Evolutionary conservation across 768 basidiomycete genomes (phyloP).

Genomic region (Boletellus ananas): DNA sequence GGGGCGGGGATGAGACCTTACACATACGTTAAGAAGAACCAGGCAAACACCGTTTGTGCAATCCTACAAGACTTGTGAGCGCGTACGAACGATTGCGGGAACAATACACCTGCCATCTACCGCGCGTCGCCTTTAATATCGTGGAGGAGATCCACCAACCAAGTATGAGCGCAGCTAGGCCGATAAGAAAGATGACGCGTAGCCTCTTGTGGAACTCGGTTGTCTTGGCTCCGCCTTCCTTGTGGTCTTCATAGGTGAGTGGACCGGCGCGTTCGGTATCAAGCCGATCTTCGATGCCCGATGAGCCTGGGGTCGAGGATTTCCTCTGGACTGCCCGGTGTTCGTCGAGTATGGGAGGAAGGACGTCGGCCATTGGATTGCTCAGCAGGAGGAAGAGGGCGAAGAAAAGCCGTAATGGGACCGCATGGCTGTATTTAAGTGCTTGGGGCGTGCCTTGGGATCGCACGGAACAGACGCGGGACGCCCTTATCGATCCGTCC

Average conservation of each 20-base stretch:
- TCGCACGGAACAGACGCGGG: no score
- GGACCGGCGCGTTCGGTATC: conserved; percentile 16
- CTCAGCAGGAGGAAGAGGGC: neutral
- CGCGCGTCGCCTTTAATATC: conserved; percentile 62
- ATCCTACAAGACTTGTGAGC: conserved; percentile 45
- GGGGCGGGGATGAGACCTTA: conserved; percentile 1
- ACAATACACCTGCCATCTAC: conserved; percentile 55
- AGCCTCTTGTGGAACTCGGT: conserved; percentile 18
- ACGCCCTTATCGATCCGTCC: no score
- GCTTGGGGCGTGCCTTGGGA: no score
- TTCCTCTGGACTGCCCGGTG: conserved; percentile 19
- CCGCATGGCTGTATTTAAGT: conserved; percentile 1
- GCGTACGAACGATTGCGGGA: neutral
- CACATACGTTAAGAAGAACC: conserved; percentile 73
- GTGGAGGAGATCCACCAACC: conserved; percentile 87
- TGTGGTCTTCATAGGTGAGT: conserved; percentile 5
- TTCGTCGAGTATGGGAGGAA: neutral
- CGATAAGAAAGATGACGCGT: conserved; percentile 47
- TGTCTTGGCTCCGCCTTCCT: conserved; percentile 2
- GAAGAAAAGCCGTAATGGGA: conserved; percentile 1
- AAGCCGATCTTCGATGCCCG: conserved; percentile 13
- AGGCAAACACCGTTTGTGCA: conserved; percentile 77
- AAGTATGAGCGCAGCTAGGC: conserved; percentile 57
- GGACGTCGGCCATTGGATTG: conserved; percentile 17
- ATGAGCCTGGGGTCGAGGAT: conserved; percentile 11